Conservation (phyloP, 306 rosid genomes). For the Casuarina glauca region DNA sequence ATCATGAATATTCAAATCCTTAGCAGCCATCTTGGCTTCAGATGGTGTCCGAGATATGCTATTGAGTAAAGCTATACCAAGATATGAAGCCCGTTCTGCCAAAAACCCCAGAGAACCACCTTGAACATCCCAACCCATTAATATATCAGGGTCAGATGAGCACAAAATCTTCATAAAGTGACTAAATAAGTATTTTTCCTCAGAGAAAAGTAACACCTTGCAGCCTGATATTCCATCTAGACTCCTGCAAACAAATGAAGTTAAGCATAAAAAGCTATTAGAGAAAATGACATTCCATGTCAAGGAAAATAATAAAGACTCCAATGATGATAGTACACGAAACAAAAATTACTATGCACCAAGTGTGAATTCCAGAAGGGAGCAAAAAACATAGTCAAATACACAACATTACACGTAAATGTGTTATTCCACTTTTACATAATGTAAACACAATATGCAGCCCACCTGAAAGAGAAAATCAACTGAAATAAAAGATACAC, state of each 20-base stretch:
- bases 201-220: slow-evolving; percentile 55
- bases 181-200: slow-evolving; percentile 64
- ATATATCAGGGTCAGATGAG: slow-evolving; percentile 73
- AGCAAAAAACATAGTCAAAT: background rate
- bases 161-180: slow-evolving; percentile 65
- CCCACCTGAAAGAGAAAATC: background rate
- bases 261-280: slow-evolving; percentile 25
- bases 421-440: background rate
- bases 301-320: background rate
- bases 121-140: slow-evolving; percentile 97
- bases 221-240: slow-evolving; percentile 64
- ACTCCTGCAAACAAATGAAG: slow-evolving; percentile 52
- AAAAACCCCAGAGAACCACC: slow-evolving; percentile 90
- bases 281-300: background rate
- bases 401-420: background rate
- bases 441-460: background rate
- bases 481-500: background rate
- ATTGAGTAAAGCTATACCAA: slow-evolving; percentile 74
- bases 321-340: background rate
- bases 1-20: slow-evolving; percentile 41
- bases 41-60: slow-evolving; percentile 80
- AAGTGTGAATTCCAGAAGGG: background rate
- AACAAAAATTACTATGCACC: background rate
- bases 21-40: slow-evolving; percentile 47
- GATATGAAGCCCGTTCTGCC: slow-evolving; percentile 83